These are phyloP conservation scores for Chaetomium sp. DNA, from an alignment of 2,329 filamentous ascomycete genomes.

Conservation along the genomic window DNA sequence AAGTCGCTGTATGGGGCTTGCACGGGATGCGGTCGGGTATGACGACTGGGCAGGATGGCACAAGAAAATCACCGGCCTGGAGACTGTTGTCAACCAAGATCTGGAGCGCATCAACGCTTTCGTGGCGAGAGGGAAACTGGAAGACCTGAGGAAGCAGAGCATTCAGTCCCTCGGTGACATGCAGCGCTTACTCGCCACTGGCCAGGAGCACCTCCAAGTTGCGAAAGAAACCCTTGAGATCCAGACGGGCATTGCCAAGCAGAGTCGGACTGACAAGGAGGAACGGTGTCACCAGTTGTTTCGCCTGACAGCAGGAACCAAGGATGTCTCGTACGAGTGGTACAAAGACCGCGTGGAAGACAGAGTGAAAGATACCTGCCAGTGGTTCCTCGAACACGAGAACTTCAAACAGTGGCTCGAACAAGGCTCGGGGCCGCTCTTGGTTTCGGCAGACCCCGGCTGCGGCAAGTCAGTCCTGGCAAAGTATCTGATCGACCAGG, in stretches of 20 bases:
- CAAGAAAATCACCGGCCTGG: background rate
- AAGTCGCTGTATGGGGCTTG: background rate
- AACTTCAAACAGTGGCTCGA: constrained; percentile 28
- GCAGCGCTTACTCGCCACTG: background rate
- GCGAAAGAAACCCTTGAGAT: background rate
- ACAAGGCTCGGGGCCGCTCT: constrained; percentile 25
- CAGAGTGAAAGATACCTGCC: constrained; percentile 26
- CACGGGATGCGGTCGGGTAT: background rate
- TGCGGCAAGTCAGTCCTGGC: constrained; percentile 26
- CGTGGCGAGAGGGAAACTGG: background rate
- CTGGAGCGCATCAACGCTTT: background rate
- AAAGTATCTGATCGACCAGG: constrained; percentile 27
- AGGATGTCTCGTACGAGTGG: constrained; percentile 17
- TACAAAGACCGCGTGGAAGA: constrained; percentile 27
- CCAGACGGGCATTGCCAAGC: background rate
- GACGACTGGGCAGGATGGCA: background rate
- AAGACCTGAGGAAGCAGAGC: background rate
- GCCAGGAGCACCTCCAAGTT: background rate
- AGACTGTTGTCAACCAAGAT: background rate
- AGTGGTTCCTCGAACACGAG: constrained; percentile 29
- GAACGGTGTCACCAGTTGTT: constrained; percentile 9
- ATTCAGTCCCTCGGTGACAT: background rate
- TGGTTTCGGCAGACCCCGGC: constrained; percentile 35
- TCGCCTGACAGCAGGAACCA: background rate
- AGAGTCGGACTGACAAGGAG: background rate